These are phyloP conservation scores for Hortiboletus flavorubellus DNA, from an alignment of 768 basidiomycete species.

Conservation along the genomic window DNA sequence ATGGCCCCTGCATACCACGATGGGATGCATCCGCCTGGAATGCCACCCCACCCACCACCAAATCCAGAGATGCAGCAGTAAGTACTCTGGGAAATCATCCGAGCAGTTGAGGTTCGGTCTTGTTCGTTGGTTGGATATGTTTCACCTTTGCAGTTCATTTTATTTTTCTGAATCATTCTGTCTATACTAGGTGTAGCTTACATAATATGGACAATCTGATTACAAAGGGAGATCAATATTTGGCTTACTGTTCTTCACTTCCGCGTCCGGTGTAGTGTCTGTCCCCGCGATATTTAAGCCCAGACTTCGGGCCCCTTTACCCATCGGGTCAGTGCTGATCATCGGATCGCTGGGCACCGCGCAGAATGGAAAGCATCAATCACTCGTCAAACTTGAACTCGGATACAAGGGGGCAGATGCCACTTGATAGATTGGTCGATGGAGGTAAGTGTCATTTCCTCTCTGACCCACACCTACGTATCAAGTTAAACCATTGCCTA, in stretches of 20 bases:
- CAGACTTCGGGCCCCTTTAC: conserved; percentile 20
- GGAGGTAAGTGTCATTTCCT: conserved; percentile 47
- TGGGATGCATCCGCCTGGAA: conserved; percentile 37
- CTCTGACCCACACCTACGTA: neutral
- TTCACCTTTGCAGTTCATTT: neutral
- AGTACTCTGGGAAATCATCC: neutral
- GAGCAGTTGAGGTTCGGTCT: neutral
- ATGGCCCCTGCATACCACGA: conserved; percentile 47
- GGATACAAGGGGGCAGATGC: conserved; percentile 55
- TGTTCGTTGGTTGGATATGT: neutral
- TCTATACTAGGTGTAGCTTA: conserved; percentile 6
- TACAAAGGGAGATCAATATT: conserved; percentile 7
- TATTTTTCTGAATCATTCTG: neutral
- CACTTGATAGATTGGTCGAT: conserved; percentile 74
- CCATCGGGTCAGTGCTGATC: conserved; percentile 55
- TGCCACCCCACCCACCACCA: conserved; percentile 26
- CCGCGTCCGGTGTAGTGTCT: conserved; percentile 37
- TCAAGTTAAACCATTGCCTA: conserved; percentile 1
- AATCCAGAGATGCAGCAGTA: conserved; percentile 33
- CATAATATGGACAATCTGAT: conserved; percentile 22
- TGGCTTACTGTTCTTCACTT: neutral
- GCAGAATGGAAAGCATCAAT: conserved; percentile 75
- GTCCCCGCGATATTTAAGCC: conserved; percentile 13
- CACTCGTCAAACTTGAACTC: conserved; percentile 58
- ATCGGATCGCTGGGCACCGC: conserved; percentile 80